Conservation (phyloP, 176 grass and related monocot genomes). For the Carex littledalei region DNA sequence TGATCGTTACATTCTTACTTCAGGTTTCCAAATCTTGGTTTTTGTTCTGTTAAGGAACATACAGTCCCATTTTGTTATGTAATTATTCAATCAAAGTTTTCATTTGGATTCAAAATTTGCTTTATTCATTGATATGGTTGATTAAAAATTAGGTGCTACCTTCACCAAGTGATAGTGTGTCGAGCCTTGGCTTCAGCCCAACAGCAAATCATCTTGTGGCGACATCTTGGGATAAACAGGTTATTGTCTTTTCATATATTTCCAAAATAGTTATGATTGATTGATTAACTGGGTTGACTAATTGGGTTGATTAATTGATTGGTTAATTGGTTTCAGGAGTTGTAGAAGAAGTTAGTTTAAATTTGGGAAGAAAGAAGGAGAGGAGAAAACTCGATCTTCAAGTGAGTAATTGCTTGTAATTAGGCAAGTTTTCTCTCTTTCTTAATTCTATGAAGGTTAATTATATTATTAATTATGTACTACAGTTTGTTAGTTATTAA, state of each 20-base stretch:
- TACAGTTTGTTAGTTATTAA: too few species aligned
- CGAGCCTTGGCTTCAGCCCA: constrained; percentile 79
- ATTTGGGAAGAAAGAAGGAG: too few species aligned
- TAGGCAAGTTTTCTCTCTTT: too few species aligned
- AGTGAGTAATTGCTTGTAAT: too few species aligned
- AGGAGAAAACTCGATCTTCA: too few species aligned
- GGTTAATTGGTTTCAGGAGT: too few species aligned
- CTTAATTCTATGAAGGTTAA: too few species aligned
- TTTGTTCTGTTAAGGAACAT: neutral
- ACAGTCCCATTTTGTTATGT: neutral
- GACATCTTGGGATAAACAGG: constrained; percentile 86
- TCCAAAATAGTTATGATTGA: neutral
- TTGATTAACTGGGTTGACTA: too few species aligned
- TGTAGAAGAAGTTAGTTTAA: too few species aligned
- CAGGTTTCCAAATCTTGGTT: neutral
- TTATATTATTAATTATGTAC: too few species aligned
- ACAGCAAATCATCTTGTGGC: constrained; percentile 57
- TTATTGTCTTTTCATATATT: constrained; percentile 11
- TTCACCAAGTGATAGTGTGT: constrained; percentile 46
- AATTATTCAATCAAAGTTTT: neutral
- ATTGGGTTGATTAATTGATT: too few species aligned
- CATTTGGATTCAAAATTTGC: neutral
- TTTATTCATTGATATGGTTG: neutral
- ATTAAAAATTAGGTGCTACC: constrained; percentile 18
- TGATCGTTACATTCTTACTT: neutral